Evolutionary conservation across 306 rosid genomes (phyloP).

Genomic region (Geum urbanum): DNA sequence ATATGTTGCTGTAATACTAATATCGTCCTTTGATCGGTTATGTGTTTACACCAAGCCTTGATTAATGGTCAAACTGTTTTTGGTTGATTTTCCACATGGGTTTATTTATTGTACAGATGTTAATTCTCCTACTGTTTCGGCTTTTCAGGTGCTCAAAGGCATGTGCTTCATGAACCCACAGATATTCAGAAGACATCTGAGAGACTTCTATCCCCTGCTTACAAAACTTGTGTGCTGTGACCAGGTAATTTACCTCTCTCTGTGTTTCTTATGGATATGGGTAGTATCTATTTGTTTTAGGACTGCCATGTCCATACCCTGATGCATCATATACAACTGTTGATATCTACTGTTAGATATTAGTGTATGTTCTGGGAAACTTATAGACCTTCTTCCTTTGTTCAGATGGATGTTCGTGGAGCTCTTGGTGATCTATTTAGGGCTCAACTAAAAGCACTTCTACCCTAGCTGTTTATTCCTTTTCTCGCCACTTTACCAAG

Average conservation of each 20-base stretch:
- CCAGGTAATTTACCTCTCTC: constrained; percentile 59
- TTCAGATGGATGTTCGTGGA: constrained; percentile 96
- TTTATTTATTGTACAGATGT: not conserved
- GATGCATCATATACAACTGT: not conserved
- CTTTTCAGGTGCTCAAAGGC: constrained; percentile 78
- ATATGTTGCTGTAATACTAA: not conserved
- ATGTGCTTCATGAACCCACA: constrained; percentile 85
- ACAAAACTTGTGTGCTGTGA: constrained; percentile 94
- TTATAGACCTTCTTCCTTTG: constrained; percentile 24
- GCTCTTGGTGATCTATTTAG: constrained; percentile 89
- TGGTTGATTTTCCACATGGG: not conserved
- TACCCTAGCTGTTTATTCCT: constrained; percentile 38
- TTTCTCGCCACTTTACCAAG: not conserved
- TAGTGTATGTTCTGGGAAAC: not conserved
- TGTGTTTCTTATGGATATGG: not conserved
- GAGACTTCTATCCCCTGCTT: constrained; percentile 91
- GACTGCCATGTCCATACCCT: not conserved
- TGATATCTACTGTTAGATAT: not conserved
- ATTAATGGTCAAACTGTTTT: not conserved
- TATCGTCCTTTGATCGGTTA: not conserved
- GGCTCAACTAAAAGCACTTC: constrained; percentile 84
- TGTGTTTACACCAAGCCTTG: not conserved
- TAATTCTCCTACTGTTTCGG: constrained; percentile 14
- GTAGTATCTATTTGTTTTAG: not conserved
- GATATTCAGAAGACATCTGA: constrained; percentile 82